A percentile compares a stretch with the other conserved stretches of the same genome.
Conservation (phyloP, 768 basidiomycete species). For the Scleroderma citrinum region DNA sequence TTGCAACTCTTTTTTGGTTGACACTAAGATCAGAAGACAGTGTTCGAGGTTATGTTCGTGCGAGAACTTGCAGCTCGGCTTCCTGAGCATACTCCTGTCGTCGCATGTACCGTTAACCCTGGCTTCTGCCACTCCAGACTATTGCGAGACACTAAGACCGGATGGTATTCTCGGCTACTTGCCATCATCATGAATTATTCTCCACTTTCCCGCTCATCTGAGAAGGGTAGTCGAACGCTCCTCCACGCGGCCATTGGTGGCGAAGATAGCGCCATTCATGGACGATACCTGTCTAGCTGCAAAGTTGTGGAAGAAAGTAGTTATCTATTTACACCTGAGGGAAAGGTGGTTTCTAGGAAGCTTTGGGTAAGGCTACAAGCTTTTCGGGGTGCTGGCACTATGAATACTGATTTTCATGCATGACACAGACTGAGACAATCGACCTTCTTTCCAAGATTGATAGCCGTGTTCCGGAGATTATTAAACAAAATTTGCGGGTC, state of each 20-base stretch:
- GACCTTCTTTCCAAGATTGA: slow-evolving; percentile 16
- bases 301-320: slow-evolving; percentile 25
- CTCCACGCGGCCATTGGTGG: slow-evolving; percentile 27
- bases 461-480: slow-evolving; percentile 15
- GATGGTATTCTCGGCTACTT: slow-evolving; percentile 1
- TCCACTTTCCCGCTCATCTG: slow-evolving; percentile 24
- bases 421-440: slow-evolving; percentile 18
- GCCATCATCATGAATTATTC: background rate
- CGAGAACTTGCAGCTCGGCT: slow-evolving; percentile 28
- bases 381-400: background rate
- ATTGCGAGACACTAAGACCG: slow-evolving; percentile 6
- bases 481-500: slow-evolving; percentile 7
- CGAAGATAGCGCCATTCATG: slow-evolving; percentile 21
- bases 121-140: slow-evolving; percentile 31
- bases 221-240: slow-evolving; percentile 31
- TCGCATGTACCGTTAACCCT: slow-evolving; percentile 25
- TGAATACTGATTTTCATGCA: background rate
- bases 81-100: slow-evolving; percentile 13
- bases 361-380: slow-evolving; percentile 34
- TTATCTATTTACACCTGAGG: slow-evolving; percentile 23
- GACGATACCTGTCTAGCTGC: slow-evolving; percentile 25
- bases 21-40: slow-evolving; percentile 8
- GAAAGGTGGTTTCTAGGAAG: slow-evolving; percentile 20
- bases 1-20: background rate
- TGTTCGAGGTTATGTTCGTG: slow-evolving; percentile 28